phyloP scores from a whole-genome alignment of 805 yeast species.

The Jamesozyma piceae region DNA sequence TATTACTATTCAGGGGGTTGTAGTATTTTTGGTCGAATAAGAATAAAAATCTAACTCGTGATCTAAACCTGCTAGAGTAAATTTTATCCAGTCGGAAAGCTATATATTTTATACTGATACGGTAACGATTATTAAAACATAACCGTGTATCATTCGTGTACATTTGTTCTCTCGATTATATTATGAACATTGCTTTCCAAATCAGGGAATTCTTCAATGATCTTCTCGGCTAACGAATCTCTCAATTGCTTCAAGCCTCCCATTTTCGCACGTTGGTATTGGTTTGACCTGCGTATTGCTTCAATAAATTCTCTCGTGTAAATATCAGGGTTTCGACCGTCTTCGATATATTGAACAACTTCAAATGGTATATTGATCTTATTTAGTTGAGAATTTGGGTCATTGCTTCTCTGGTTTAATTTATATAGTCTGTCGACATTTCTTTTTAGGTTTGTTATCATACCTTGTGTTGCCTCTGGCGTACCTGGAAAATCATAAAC shows the following conservation, averaged over 20 bases:
- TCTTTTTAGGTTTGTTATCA: slow-evolving; percentile 33
- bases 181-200: slow-evolving; percentile 48
- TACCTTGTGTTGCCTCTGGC: slow-evolving; percentile 58
- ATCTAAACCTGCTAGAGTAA: no score
- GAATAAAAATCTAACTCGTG: no score
- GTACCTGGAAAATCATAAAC: slow-evolving; percentile 93
- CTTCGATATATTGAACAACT: slow-evolving; percentile 85
- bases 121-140: no score
- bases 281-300: slow-evolving; percentile 82
- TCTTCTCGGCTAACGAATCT: slow-evolving; percentile 57
- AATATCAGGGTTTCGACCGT: slow-evolving; percentile 94
- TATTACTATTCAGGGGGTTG: no score
- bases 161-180: slow-evolving; percentile 37
- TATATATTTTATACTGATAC: no score
- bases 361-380: slow-evolving; percentile 61
- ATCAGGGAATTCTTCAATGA: slow-evolving; percentile 73
- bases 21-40: no score
- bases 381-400: slow-evolving; percentile 27
- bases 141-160: not conserved
- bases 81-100: no score
- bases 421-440: slow-evolving; percentile 34
- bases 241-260: slow-evolving; percentile 55
- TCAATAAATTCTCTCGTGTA: slow-evolving; percentile 95
- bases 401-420: slow-evolving; percentile 28
- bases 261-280: slow-evolving; percentile 78